phyloP scores from a whole-genome alignment of 371 early-diverging fungal genomes.

The Encephalitozoon cuniculi region DNA sequence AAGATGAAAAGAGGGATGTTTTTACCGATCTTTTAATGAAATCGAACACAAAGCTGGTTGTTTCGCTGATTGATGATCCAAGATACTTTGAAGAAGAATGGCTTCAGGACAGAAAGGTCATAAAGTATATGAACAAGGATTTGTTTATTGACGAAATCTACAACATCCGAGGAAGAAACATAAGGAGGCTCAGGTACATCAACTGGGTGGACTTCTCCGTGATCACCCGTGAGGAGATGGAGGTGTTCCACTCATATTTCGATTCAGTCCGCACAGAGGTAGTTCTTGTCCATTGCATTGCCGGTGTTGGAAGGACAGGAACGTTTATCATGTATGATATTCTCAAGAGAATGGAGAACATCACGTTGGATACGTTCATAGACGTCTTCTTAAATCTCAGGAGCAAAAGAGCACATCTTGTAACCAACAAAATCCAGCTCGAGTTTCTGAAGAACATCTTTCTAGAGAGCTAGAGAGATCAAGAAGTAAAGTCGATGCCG shows the following conservation, averaged over 20 bases:
- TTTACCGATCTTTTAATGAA: conserved; percentile 29
- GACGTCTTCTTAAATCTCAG: conserved; percentile 51
- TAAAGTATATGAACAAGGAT: background rate
- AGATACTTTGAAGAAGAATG: conserved; percentile 24
- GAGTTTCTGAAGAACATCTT: conserved; percentile 4
- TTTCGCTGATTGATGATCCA: conserved; percentile 15
- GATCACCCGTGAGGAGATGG: background rate
- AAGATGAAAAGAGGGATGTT: background rate
- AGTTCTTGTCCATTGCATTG: conserved; percentile 79
- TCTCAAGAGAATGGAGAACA: conserved; percentile 62
- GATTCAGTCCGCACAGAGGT: conserved; percentile 51
- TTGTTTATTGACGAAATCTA: conserved; percentile 29
- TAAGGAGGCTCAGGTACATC: conserved; percentile 27
- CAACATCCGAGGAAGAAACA: background rate
- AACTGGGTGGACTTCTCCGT: conserved; percentile 40
- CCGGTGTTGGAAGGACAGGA: conserved; percentile 91
- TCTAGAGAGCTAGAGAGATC: background rate
- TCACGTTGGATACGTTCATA: conserved; percentile 37
- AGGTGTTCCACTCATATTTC: conserved; percentile 15
- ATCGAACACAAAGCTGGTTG: conserved; percentile 20
- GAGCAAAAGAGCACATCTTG: conserved; percentile 41
- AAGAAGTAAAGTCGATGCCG: background rate
- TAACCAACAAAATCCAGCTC: conserved; percentile 48
- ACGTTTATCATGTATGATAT: conserved; percentile 70
- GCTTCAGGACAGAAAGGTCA: background rate